Evolutionary conservation across 1,284 basidiomycete genomes (phyloP), one percentile per base, ranked within the genome.

Genomic region (Pseudozyma sp.): DNA sequence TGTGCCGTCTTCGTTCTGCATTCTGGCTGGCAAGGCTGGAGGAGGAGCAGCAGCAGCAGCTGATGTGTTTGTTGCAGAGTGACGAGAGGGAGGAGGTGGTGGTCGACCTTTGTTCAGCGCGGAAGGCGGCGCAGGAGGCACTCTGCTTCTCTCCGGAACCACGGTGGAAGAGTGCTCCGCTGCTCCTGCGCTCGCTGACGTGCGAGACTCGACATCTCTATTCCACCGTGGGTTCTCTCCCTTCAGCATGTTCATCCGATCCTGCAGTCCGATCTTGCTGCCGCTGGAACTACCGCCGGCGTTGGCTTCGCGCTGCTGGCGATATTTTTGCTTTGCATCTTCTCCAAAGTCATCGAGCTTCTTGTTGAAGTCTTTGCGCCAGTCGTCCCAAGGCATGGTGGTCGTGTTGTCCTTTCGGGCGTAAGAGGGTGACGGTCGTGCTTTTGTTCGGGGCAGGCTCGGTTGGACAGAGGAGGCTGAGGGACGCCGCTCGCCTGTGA

Each of bases 1-100:
- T 6, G 68, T 78, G 10, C 77, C 78, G 13, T 57, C 51, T 31
- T 79, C 77, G 40, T 79, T 79, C 49, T 70, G 61, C 77, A 78
- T 78, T n/a, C 78, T 43, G 17, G 76, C 68, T 31, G 76, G 78
- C 14, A 77, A 45, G 2, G 74, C 43, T 42, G 78, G 50, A 19
- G 54, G 53, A 11, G 30, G 40, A 14, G 47, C 34, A 19, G 14
- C 30, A 10, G 48, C 35, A n/a, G 31, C 68, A 31, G 43, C 7
- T 44, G 47, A 29, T 17, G 30, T 57, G 30, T 10, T 16, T 17
- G 19, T 11, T 5, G 42, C 47, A 11, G 67, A 63, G 17, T 63
- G 52, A 17, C 73, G 52, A 24, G 53, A 35, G 0, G 73, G 68
- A 8, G 70, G 65, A 17, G 74, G 66, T 1, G 74, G 74, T 5